phyloP scores from a whole-genome alignment of 164 flowering plant genomes.

The Magnolia kwangsiensis region DNA sequence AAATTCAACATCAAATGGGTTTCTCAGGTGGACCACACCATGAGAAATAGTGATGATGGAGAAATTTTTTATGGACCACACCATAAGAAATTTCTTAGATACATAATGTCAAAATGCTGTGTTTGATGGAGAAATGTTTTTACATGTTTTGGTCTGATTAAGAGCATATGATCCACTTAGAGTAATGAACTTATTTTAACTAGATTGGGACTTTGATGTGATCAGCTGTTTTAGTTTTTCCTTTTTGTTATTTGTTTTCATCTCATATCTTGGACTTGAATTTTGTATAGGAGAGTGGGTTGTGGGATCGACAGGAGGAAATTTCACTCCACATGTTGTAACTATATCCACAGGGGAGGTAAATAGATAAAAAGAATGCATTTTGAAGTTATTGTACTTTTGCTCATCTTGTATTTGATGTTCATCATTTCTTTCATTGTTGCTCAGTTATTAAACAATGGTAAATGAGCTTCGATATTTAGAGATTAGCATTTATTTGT shows the following conservation, averaged over 20 bases:
- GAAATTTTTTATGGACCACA: too few relatives aligned
- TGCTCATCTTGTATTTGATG: background rate
- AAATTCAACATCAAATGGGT: too few relatives aligned
- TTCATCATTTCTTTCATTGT: background rate
- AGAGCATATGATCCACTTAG: background rate
- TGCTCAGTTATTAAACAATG: background rate
- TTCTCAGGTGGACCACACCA: too few relatives aligned
- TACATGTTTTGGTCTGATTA: background rate
- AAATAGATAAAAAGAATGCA: background rate
- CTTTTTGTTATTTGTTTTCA: background rate
- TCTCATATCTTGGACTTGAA: conserved; percentile 8
- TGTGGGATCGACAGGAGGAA: conserved; percentile 59
- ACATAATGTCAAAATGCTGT: too few relatives aligned
- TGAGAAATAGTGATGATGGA: too few relatives aligned
- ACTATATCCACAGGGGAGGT: conserved; percentile 85
- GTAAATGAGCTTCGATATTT: background rate
- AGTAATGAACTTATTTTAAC: background rate
- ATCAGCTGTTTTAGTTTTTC: background rate
- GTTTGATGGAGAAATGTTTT: too few relatives aligned
- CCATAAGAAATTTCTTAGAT: background rate
- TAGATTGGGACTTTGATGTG: background rate
- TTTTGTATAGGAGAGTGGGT: conserved; percentile 58
- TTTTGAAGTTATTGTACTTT: background rate
- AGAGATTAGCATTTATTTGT: background rate
- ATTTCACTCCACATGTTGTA: conserved; percentile 78